phyloP scores from a whole-genome alignment of 331 rosid species.

The Rosa hybrid region DNA sequence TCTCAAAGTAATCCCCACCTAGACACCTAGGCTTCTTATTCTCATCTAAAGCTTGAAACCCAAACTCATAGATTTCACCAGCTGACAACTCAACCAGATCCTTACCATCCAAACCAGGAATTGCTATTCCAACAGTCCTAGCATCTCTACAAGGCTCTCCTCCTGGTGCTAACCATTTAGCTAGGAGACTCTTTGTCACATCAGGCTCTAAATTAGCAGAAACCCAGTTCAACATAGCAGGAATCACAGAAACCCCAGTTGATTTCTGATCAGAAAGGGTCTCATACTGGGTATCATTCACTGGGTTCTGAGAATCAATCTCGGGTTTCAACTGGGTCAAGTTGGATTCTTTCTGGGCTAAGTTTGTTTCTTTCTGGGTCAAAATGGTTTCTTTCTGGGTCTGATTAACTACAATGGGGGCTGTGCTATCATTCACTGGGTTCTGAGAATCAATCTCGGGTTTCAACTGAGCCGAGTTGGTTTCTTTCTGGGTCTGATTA shows the following conservation, averaged over 20 bases:
- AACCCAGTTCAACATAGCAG: conserved; percentile 48
- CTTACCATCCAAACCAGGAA: conserved; percentile 58
- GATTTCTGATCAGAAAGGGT: conserved; percentile 32
- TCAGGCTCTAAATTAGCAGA: conserved; percentile 59
- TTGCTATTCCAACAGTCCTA: conserved; percentile 50
- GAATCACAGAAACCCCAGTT: conserved; percentile 25
- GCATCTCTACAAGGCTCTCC: conserved; percentile 75
- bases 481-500: conserved; percentile 34
- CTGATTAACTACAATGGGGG: too few relatives aligned
- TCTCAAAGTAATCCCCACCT: conserved; percentile 93
- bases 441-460: conserved; percentile 20
- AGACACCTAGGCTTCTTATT: conserved; percentile 67
- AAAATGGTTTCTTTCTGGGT: too few relatives aligned
- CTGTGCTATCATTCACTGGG: conserved; percentile 21
- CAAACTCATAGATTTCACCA: conserved; percentile 69
- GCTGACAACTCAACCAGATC: conserved; percentile 52
- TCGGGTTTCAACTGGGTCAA: conserved; percentile 15
- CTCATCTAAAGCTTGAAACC: conserved; percentile 72
- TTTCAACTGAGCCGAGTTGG: conserved; percentile 36
- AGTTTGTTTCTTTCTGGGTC: too few relatives aligned
- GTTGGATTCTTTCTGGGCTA: too few relatives aligned
- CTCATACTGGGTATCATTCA: conserved; percentile 26
- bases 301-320: conserved; percentile 19
- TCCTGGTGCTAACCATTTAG: conserved; percentile 72
- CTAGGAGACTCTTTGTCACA: conserved; percentile 60